Percentiles rank a stretch among this genome's conserved stretches.
Conservation (phyloP, 2,329 filamentous ascomycete genomes). For the Apiospora phragmitis region DNA sequence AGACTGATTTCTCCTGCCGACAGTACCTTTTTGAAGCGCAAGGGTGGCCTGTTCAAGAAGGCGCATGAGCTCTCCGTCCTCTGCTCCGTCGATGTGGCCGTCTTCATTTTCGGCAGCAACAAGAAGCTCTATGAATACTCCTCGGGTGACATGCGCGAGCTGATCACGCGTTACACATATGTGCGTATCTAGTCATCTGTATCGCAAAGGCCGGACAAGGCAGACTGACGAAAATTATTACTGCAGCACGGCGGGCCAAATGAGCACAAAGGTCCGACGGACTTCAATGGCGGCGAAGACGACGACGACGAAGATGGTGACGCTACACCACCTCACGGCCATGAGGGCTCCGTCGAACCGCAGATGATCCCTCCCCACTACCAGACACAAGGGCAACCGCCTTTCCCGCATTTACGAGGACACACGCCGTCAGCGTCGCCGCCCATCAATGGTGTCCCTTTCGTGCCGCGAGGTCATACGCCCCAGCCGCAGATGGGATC, state of each 20-base stretch:
- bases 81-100: constrained; percentile 96
- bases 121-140: constrained; percentile 99
- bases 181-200: constrained; percentile 54
- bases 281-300: constrained; percentile 86
- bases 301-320: constrained; percentile 82
- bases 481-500: constrained; percentile 78
- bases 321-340: constrained; percentile 70
- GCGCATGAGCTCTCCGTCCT: constrained; percentile 97
- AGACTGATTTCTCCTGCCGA: constrained; percentile 19
- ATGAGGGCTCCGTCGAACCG: constrained; percentile 48
- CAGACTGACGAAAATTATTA: constrained; percentile 10
- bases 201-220: background rate
- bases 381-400: constrained; percentile 64
- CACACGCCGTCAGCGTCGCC: constrained; percentile 85
- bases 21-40: constrained; percentile 97
- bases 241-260: constrained; percentile 84
- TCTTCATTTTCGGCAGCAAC: constrained; percentile 98
- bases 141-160: constrained; percentile 88
- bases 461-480: constrained; percentile 70
- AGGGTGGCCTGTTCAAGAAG: constrained; percentile 99
- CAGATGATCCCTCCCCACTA: constrained; percentile 71
- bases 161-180: constrained; percentile 85
- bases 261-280: constrained; percentile 92
- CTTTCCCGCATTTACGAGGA: constrained; percentile 82
- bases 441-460: constrained; percentile 78